phyloP scores from a whole-genome alignment of 805 yeast genomes.

The Candida vartiovaarae region DNA sequence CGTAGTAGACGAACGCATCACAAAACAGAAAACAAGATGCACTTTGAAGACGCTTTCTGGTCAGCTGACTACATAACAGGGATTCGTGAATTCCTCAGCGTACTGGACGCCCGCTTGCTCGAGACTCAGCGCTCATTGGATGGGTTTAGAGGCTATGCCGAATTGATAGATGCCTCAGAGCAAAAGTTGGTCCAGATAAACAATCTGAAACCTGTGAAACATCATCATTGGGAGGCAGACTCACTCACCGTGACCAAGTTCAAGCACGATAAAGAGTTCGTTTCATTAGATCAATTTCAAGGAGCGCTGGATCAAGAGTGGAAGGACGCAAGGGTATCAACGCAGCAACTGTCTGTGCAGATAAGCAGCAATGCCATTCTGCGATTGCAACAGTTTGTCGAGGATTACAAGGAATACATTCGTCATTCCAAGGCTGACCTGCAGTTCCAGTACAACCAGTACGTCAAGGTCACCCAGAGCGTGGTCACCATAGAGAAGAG shows the following conservation, averaged over 20 bases:
- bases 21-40: conserved; percentile 1
- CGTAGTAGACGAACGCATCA: background rate
- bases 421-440: conserved; percentile 6
- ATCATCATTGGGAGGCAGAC: too few relatives aligned
- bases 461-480: conserved; percentile 6
- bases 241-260: too few relatives aligned
- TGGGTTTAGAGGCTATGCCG: conserved; percentile 16
- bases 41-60: conserved; percentile 23
- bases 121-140: conserved; percentile 11
- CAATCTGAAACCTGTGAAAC: too few relatives aligned
- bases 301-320: conserved; percentile 3
- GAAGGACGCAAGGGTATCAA: conserved; percentile 2
- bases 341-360: conserved; percentile 4
- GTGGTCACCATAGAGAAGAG: conserved; percentile 8
- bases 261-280: too few relatives aligned
- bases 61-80: conserved; percentile 26
- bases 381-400: conserved; percentile 17
- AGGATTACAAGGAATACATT: conserved; percentile 14
- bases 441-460: conserved; percentile 6
- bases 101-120: conserved; percentile 16
- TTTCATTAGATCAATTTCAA: conserved; percentile 4
- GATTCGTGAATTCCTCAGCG: conserved; percentile 15
- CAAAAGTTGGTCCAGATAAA: conserved; percentile 6
- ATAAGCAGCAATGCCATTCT: conserved; percentile 13
- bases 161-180: conserved; percentile 13